phyloP scores from a whole-genome alignment of 768 basidiomycete genomes.

The Amanita pallidorosea region DNA sequence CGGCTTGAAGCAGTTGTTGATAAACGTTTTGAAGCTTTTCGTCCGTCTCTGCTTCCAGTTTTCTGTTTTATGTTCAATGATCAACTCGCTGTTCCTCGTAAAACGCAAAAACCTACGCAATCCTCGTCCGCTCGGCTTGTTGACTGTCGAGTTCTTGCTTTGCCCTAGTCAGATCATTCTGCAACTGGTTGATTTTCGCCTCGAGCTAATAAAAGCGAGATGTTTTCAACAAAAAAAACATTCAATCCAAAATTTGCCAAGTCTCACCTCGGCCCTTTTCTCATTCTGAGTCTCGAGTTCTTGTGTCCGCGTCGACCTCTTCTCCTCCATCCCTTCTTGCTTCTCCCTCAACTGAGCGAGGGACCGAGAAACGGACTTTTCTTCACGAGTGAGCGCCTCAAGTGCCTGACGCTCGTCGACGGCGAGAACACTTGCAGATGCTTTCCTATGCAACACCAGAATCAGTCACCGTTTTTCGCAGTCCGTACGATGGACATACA shows the following conservation, averaged over 20 bases:
- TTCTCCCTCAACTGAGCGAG: slow-evolving; percentile 60
- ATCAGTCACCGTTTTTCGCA: background rate
- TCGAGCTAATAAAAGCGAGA: slow-evolving; percentile 36
- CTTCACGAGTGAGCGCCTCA: slow-evolving; percentile 71
- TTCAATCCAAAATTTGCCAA: too few species aligned
- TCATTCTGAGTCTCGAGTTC: slow-evolving; percentile 39
- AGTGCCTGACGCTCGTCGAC: slow-evolving; percentile 82
- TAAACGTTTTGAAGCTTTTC: slow-evolving; percentile 82
- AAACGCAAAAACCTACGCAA: slow-evolving; percentile 42
- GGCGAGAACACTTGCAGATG: slow-evolving; percentile 65
- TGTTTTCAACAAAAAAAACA: background rate
- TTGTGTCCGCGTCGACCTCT: slow-evolving; percentile 41
- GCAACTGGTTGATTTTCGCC: slow-evolving; percentile 40
- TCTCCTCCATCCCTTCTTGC: slow-evolving; percentile 52
- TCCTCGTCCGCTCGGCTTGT: slow-evolving; percentile 71
- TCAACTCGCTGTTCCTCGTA: background rate
- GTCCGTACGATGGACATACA: slow-evolving; percentile 36
- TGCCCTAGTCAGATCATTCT: slow-evolving; percentile 49
- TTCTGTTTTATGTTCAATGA: slow-evolving; percentile 32
- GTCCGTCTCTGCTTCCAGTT: slow-evolving; percentile 84
- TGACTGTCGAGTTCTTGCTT: slow-evolving; percentile 79
- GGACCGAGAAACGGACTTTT: slow-evolving; percentile 60
- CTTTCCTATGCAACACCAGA: slow-evolving; percentile 44
- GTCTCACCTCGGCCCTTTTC: slow-evolving; percentile 50
- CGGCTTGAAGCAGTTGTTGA: slow-evolving; percentile 80